Evolutionary conservation across 176 grass and related monocot species (phyloP).

Genomic region (Hordeum marinum): DNA sequence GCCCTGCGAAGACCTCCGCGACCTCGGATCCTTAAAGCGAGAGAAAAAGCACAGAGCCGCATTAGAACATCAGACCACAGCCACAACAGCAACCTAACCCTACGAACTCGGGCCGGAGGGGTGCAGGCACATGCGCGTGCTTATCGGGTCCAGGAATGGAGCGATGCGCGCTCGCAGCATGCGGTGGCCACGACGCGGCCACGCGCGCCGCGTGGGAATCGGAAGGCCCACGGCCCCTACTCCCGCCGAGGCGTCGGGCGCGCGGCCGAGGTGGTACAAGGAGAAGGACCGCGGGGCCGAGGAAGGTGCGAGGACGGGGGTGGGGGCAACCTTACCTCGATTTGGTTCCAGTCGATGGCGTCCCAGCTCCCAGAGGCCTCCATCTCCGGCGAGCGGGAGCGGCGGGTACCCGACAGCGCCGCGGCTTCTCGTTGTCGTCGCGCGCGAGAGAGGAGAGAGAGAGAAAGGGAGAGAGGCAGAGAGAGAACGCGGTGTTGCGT

Average conservation of each 20-base stretch:
- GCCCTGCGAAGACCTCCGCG: slow-evolving; percentile 18
- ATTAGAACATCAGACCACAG: neutral
- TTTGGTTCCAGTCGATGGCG: slow-evolving; percentile 55
- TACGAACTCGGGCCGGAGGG: neutral
- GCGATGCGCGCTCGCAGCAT: neutral
- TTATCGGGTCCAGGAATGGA: neutral
- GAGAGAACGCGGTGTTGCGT: neutral
- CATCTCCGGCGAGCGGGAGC: slow-evolving; percentile 40
- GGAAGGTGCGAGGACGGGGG: neutral
- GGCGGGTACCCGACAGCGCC: neutral
- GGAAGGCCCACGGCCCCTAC: neutral
- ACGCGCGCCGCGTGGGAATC: neutral
- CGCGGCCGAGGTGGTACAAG: neutral
- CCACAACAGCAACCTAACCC: neutral
- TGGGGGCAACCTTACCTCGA: slow-evolving; percentile 23
- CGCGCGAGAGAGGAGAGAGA: neutral
- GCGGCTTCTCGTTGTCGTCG: slow-evolving; percentile 29
- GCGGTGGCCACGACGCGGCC: neutral
- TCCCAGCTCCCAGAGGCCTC: slow-evolving; percentile 55
- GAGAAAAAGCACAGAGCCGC: neutral
- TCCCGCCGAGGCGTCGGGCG: neutral
- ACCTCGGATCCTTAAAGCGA: slow-evolving; percentile 25
- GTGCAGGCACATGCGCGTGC: neutral
- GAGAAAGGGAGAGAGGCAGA: neutral
- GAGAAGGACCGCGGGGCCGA: neutral